Percentiles rank a stretch among this genome's conserved stretches.
These are phyloP conservation scores for Sclerotinia nivalis DNA, from an alignment of 2,329 filamentous ascomycete genomes.

Conservation along the genomic window DNA sequence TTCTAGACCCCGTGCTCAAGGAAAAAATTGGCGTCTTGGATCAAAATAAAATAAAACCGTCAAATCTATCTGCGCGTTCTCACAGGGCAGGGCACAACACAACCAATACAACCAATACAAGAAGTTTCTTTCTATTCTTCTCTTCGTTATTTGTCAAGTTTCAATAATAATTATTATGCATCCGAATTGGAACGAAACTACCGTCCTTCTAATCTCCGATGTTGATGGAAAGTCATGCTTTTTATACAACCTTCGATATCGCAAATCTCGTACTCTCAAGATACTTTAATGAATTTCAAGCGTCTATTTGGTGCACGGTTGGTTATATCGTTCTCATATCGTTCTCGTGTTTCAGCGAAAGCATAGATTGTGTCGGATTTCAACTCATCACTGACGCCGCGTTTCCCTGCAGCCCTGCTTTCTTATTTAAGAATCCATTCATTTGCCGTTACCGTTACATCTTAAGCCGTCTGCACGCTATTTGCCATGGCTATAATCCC, in stretches of 20 bases:
- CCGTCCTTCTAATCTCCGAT: constrained; percentile 8
- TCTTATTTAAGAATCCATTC: not conserved
- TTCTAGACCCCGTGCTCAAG: not conserved
- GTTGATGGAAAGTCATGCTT: not conserved
- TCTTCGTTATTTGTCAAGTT: constrained; percentile 9
- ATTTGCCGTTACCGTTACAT: not conserved
- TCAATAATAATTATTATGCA: not conserved
- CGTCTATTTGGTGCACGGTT: not conserved
- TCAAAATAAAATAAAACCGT: not conserved
- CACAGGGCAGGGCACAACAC: not conserved
- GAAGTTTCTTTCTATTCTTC: not conserved
- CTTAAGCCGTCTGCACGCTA: not conserved
- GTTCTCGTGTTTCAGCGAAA: constrained; percentile 8
- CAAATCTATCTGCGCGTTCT: not conserved
- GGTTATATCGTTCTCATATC: not conserved
- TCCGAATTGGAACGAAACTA: not conserved
- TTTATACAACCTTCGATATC: not conserved
- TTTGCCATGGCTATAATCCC: constrained; percentile 3
- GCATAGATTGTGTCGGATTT: constrained; percentile 13
- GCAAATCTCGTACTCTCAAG: too few relatives aligned
- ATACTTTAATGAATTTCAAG: not conserved
- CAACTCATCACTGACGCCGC: constrained; percentile 4
- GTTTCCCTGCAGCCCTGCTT: not conserved
- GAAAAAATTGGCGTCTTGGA: not conserved
- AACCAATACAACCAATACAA: not conserved